These are phyloP conservation scores for Aspergillus unguis DNA, from an alignment of 2,329 filamentous ascomycete genomes.

Conservation along the genomic window DNA sequence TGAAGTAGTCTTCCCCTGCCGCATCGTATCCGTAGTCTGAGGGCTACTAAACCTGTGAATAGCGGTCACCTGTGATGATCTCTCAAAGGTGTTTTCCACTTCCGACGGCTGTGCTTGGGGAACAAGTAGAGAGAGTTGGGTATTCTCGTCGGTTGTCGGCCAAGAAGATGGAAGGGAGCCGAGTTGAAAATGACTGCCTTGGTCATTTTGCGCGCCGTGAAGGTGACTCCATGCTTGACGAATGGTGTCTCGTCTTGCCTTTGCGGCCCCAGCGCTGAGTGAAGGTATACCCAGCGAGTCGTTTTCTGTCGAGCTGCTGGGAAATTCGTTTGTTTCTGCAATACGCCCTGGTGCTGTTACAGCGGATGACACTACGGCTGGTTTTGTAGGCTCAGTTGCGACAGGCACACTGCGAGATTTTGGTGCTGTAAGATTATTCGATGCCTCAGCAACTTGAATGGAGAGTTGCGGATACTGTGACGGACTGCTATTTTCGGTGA, in stretches of 20 bases:
- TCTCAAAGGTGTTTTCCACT: not conserved
- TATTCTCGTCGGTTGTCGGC: constrained; percentile 14
- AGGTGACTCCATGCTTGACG: constrained; percentile 27
- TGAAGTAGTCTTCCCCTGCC: not conserved
- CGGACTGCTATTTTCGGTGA: constrained; percentile 7
- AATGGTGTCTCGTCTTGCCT: constrained; percentile 23
- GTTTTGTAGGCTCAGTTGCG: not conserved
- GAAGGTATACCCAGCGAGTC: constrained; percentile 6
- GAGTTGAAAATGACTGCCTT: constrained; percentile 21
- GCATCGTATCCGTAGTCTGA: not conserved
- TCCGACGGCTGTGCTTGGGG: not conserved
- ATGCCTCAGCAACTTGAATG: not conserved
- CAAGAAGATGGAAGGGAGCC: constrained; percentile 29
- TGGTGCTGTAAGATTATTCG: not conserved
- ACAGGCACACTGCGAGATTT: not conserved
- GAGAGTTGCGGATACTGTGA: not conserved
- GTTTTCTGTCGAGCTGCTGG: not conserved
- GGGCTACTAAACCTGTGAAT: not conserved
- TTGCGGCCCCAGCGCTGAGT: constrained; percentile 9
- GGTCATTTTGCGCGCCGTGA: constrained; percentile 14
- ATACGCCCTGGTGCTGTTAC: not conserved
- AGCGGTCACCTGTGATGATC: not conserved
- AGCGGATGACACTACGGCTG: not conserved
- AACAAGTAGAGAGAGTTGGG: not conserved
- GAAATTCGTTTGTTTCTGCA: constrained; percentile 8